phyloP scores from a whole-genome alignment of 139 green algal species.

The Chlorella vulgaris region DNA sequence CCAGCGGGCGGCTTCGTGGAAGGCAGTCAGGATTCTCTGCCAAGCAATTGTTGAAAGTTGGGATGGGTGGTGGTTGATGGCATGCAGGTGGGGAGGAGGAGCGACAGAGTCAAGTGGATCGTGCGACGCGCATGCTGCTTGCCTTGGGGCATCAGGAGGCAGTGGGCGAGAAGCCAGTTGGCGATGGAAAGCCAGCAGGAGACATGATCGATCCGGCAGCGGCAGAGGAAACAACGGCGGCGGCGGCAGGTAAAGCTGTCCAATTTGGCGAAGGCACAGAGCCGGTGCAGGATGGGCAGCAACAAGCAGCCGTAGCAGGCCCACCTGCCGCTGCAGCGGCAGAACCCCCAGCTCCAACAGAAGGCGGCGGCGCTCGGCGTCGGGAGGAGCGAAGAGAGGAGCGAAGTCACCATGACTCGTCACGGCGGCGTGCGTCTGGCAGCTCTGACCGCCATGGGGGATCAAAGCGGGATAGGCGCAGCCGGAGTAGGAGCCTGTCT shows the following conservation, averaged over 20 bases:
- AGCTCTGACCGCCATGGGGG: background rate
- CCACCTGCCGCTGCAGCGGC: background rate
- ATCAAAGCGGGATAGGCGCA: background rate
- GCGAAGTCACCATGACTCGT: no score
- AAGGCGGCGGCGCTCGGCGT: background rate
- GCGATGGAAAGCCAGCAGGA: no score
- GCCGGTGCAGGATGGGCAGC: background rate
- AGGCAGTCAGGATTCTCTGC: no score
- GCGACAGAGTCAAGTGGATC: slow-evolving; percentile 12
- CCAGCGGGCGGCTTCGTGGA: no score
- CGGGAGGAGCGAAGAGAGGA: slow-evolving; percentile 10
- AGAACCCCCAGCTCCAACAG: background rate
- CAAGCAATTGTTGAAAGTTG: background rate
- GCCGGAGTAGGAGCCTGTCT: slow-evolving; percentile 10
- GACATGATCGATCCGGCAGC: background rate
- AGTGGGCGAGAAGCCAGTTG: no score
- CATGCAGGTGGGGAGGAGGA: slow-evolving; percentile 27
- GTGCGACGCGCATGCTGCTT: slow-evolving; percentile 36
- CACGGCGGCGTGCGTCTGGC: no score
- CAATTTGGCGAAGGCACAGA: background rate
- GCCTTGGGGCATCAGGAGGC: slow-evolving; percentile 38
- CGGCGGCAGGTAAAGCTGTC: background rate
- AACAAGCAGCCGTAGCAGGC: background rate
- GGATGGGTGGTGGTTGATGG: slow-evolving; percentile 12
- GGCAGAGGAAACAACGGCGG: background rate